Evolutionary conservation across 345 rosid species (phyloP), one percentile per base, ranked within the genome.

Genomic region (Bruguiera parviflora): DNA sequence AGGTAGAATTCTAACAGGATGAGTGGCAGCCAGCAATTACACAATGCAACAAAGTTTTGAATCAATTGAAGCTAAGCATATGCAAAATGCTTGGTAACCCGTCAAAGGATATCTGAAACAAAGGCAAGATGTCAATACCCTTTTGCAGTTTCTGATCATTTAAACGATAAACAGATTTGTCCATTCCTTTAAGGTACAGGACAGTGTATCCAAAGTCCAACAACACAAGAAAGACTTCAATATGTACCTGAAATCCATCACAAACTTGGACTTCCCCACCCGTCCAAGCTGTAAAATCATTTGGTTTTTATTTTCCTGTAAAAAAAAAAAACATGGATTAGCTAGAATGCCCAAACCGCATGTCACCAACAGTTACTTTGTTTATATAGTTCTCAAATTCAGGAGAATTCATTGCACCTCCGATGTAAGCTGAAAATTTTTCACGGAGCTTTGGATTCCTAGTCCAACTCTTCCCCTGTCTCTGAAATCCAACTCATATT

Each of bases 261-360:
- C 90, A 77, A 81, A 94, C 73, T 86, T 91, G 15, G 84, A 64
- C 75, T 81, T 87, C 24, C 77, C 94, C 55, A 94, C 87, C 68
- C 95, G 85, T 65, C 97, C 98, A 65, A 91, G 92, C 83, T 94
- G 98, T 78, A 94, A 79, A 69, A 91, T 84, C 13, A 89, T 87
- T 51, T 88, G 98, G 72, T 79, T 88, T 15, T 91, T 83, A 22
- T 84, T 84, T 77, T 85, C 89, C 90, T 86, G 27, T 28, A 15
- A 4, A 35, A 67, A 35, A 53, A 31, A 21, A 37, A 59, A 21
- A 32, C 5, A 47, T 27, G 2, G 20, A 28, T 46, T 16, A 58
- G 25, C 22, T 6, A 46, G 3, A 2, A 58, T 21, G 31, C 63
- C n/a, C 29, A 22, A 19, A 47, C 47, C 11, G 7, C 5, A 47